Evolutionary conservation across 495 filamentous ascomycete genomes (phyloP).

Genomic region (Poronia punctata): DNA sequence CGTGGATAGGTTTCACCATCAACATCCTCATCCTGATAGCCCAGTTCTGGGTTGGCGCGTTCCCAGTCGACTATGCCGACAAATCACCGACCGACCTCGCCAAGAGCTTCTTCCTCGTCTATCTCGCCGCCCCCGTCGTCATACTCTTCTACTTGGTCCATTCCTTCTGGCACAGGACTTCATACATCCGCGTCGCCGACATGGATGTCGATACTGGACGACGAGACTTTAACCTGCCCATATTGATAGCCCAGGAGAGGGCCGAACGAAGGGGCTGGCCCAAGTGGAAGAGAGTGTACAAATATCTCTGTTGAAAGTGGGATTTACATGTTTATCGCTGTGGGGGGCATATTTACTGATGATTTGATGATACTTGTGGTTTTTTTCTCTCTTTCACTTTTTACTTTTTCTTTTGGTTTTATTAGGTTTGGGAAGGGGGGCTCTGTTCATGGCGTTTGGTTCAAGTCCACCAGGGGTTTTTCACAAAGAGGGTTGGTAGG

Average conservation of each 20-base stretch:
- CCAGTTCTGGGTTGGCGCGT: slow-evolving; percentile 89
- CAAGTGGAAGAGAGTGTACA: slow-evolving; percentile 73
- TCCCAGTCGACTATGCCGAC: slow-evolving; percentile 56
- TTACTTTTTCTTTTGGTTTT: too few species aligned
- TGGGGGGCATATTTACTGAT: too few species aligned
- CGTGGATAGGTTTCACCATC: slow-evolving; percentile 74
- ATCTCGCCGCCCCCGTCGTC: slow-evolving; percentile 80
- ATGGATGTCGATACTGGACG: slow-evolving; percentile 90
- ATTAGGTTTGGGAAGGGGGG: too few species aligned
- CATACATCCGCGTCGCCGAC: slow-evolving; percentile 53
- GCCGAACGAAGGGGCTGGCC: slow-evolving; percentile 70
- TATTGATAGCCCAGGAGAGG: slow-evolving; percentile 68
- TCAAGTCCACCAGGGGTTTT: too few species aligned
- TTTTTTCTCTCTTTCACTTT: neutral
- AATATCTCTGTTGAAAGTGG: slow-evolving; percentile 38
- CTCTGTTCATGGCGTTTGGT: too few species aligned
- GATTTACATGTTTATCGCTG: too few species aligned
- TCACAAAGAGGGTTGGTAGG: too few species aligned
- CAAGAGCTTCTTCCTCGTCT: slow-evolving; percentile 68
- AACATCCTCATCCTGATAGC: slow-evolving; percentile 79
- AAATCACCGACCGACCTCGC: slow-evolving; percentile 39
- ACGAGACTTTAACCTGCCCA: slow-evolving; percentile 72
- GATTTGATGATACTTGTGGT: too few species aligned
- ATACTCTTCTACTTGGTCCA: slow-evolving; percentile 67
- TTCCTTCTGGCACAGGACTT: slow-evolving; percentile 70